Evolutionary conservation across 371 early-diverging fungal species (phyloP), one percentile per base, ranked within the genome.

Genomic region (Rhizomucor miehei): DNA sequence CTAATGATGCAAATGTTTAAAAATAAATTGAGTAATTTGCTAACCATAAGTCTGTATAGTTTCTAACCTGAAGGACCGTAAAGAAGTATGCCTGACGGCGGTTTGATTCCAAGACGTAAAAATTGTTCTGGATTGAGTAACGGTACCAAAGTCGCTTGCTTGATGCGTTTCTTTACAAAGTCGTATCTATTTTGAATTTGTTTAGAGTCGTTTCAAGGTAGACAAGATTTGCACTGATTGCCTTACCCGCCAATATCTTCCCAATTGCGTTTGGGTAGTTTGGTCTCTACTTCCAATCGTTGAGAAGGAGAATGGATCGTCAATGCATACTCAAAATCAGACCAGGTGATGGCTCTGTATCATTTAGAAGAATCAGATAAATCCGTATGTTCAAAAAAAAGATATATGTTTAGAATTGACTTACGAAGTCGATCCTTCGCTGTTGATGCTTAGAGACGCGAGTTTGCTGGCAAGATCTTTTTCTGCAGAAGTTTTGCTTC

Each of bases 11-110:
- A n/a, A 11, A 51, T 2, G 36, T 1, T 3, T 44, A 59, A 37
- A 16, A 35, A 21, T 17, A 45, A 45, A 20, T 5, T 45, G 24
- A 34, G 19, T 20, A 14, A 35, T 53, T 25, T 41, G n/a, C n/a
- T n/a, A n/a, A n/a, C n/a, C n/a, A n/a, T n/a, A n/a, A n/a, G n/a
- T n/a, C n/a, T n/a, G n/a, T n/a, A n/a, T n/a, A n/a, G n/a, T n/a
- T n/a, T n/a, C 53, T 17, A 75, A 86, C 90, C 92, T 37, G 92
- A 85, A 0, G 96, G 93, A 0, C 96, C 96, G 60, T 91, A 90
- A 12, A 95, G 70, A 17, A 95, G 62, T 14, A 93, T 54, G 0
- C 96, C 96, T 16, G 87, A 78, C 0, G 92, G 87, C 3, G 93
- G 88, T 21, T 71, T 67, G 6, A 91, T 74, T 0, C 92, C 93